A percentile compares a stretch with the other conserved stretches of the same genome.
These are phyloP conservation scores for Scenedesmus sp. DNA, from an alignment of 163 green algal genomes.

Conservation along the genomic window DNA sequence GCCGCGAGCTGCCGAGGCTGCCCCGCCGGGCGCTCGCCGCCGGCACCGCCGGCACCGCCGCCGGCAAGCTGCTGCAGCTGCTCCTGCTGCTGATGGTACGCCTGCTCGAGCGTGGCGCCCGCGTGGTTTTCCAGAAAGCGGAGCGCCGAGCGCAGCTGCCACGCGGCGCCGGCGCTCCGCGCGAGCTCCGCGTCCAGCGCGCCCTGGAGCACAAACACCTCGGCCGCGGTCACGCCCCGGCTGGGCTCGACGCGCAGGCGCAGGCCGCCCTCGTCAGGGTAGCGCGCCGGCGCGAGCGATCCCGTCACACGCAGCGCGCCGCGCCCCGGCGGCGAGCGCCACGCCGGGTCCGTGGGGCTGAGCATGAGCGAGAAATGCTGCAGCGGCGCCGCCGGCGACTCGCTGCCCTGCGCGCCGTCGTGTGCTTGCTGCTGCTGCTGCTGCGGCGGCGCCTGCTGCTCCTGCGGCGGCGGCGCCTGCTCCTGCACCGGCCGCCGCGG, in stretches of 20 bases:
- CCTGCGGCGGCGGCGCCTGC: not conserved
- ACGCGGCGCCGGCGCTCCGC: not conserved
- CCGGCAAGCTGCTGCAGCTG: not conserved
- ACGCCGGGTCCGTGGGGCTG: constrained; percentile 26
- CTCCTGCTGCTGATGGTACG: not conserved
- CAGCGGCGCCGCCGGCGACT: not conserved
- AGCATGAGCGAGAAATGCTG: constrained; percentile 32
- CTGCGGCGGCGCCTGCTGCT: not conserved
- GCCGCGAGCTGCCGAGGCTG: no score
- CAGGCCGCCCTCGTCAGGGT: not conserved
- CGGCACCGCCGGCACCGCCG: no score
- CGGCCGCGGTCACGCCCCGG: constrained; percentile 24
- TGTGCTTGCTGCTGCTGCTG: not conserved
- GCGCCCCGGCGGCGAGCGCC: constrained; percentile 7
- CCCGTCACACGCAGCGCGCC: constrained; percentile 24
- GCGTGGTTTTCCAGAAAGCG: constrained; percentile 34
- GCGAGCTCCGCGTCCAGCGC: not conserved
- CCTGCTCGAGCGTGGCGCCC: not conserved
- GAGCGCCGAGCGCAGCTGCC: constrained; percentile 8
- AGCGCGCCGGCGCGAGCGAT: not conserved
- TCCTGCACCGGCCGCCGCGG: not conserved
- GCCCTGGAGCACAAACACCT: constrained; percentile 32
- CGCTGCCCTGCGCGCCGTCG: no score
- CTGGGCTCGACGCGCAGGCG: constrained; percentile 4
- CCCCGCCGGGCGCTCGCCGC: no score